phyloP scores from a whole-genome alignment of 2,329 filamentous ascomycete species.

The Penicillium occitanis region DNA sequence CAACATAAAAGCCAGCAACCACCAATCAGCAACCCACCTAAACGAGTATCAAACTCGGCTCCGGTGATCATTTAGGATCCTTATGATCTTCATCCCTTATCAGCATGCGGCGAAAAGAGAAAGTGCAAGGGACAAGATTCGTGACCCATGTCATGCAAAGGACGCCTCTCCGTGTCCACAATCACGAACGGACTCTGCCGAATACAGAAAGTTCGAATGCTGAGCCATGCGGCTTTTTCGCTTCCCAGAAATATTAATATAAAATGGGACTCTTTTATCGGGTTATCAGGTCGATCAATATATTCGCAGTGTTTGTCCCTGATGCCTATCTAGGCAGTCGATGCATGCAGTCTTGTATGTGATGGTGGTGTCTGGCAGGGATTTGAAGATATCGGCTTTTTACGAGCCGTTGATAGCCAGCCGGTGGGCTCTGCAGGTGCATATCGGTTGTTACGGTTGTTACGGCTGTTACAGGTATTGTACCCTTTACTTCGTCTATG shows the following conservation, averaged over 20 bases:
- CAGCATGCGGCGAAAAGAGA: neutral
- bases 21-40: neutral
- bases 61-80: neutral
- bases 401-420: conserved; percentile 2
- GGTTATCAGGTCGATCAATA: neutral
- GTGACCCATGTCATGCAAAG: neutral
- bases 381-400: neutral
- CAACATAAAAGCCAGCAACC: neutral
- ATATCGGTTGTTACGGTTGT: neutral
- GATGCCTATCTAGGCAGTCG: neutral
- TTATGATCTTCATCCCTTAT: neutral
- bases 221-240: neutral
- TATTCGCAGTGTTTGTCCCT: neutral
- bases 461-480: neutral
- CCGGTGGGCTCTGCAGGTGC: neutral
- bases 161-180: neutral
- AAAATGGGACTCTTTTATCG: neutral
- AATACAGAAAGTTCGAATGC: neutral
- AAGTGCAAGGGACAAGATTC: neutral
- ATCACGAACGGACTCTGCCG: neutral
- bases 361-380: neutral
- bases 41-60: neutral
- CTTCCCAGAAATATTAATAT: too few relatives aligned
- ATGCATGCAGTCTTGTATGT: neutral
- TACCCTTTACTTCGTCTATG: neutral